phyloP scores from a whole-genome alignment of 768 basidiomycete genomes.

The Leccinum variicolor region DNA sequence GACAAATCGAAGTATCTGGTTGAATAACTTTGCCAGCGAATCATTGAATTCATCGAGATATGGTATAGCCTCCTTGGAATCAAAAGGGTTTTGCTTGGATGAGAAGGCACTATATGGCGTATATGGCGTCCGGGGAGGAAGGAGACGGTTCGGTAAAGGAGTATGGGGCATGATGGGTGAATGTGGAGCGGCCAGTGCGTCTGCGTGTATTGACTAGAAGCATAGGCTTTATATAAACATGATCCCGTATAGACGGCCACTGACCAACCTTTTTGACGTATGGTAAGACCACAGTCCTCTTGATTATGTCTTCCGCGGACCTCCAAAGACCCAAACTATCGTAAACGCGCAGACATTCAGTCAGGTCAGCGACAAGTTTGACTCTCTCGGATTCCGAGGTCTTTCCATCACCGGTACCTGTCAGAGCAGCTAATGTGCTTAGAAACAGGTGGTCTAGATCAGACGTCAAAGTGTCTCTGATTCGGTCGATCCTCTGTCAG shows the following conservation, averaged over 20 bases:
- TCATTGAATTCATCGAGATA: slow-evolving; percentile 66
- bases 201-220: slow-evolving; percentile 67
- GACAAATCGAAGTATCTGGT: slow-evolving; percentile 76
- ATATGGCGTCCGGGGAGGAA: slow-evolving; percentile 53
- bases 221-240: not conserved
- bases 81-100: slow-evolving; percentile 39
- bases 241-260: slow-evolving; percentile 6
- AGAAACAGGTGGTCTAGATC: slow-evolving; percentile 85
- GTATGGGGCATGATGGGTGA: slow-evolving; percentile 79
- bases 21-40: slow-evolving; percentile 74
- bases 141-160: slow-evolving; percentile 46
- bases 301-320: slow-evolving; percentile 85
- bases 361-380: slow-evolving; percentile 62
- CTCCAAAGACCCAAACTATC: slow-evolving; percentile 78
- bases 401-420: slow-evolving; percentile 46
- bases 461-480: slow-evolving; percentile 79
- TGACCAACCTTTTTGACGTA: slow-evolving; percentile 79
- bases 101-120: slow-evolving; percentile 49
- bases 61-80: slow-evolving; percentile 33
- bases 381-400: slow-evolving; percentile 61
- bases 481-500: slow-evolving; percentile 73
- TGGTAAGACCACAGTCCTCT: slow-evolving; percentile 63
- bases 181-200: slow-evolving; percentile 62
- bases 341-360: slow-evolving; percentile 78
- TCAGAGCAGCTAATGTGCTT: slow-evolving; percentile 51